Percentiles rank a stretch among this genome's conserved stretches.
These are phyloP conservation scores for Fusarium torulosum DNA, from an alignment of 2,329 filamentous ascomycete genomes.

Conservation along the genomic window DNA sequence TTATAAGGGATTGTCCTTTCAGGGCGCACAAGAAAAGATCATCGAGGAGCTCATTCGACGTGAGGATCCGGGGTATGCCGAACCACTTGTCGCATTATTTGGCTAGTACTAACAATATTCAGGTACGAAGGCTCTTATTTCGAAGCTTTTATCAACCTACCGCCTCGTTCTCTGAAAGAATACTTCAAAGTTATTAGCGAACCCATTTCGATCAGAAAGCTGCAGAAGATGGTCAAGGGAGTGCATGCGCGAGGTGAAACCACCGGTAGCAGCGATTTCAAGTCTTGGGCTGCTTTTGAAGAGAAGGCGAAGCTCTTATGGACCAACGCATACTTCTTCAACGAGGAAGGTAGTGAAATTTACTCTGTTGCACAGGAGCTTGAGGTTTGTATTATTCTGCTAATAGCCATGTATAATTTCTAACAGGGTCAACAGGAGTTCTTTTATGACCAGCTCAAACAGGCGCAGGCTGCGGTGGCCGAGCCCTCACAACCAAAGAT, in stretches of 20 bases:
- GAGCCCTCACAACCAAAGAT: constrained; percentile 82
- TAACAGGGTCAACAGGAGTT: constrained; percentile 65
- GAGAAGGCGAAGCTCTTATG: constrained; percentile 85
- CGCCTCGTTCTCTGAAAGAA: constrained; percentile 80
- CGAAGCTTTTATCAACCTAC: constrained; percentile 82
- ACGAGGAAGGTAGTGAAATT: constrained; percentile 91
- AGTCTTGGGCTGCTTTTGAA: constrained; percentile 85
- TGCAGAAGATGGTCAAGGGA: constrained; percentile 83
- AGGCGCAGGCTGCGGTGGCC: constrained; percentile 78
- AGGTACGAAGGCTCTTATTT: constrained; percentile 78
- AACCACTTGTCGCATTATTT: neutral
- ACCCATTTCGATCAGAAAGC: constrained; percentile 80
- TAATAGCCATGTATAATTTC: neutral
- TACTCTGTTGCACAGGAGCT: constrained; percentile 81
- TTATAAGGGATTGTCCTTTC: constrained; percentile 81
- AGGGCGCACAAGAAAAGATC: constrained; percentile 88
- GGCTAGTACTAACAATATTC: constrained; percentile 46
- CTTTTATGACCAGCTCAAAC: constrained; percentile 75
- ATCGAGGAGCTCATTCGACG: constrained; percentile 79
- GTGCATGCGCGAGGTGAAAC: constrained; percentile 75
- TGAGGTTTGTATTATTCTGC: constrained; percentile 66
- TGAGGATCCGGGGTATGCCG: constrained; percentile 70
- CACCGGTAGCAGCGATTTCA: constrained; percentile 76
- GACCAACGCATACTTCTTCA: constrained; percentile 90
- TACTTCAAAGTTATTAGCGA: constrained; percentile 89